Evolutionary conservation across 805 yeast genomes (phyloP).

Genomic region (Nakazawaea holstii): DNA sequence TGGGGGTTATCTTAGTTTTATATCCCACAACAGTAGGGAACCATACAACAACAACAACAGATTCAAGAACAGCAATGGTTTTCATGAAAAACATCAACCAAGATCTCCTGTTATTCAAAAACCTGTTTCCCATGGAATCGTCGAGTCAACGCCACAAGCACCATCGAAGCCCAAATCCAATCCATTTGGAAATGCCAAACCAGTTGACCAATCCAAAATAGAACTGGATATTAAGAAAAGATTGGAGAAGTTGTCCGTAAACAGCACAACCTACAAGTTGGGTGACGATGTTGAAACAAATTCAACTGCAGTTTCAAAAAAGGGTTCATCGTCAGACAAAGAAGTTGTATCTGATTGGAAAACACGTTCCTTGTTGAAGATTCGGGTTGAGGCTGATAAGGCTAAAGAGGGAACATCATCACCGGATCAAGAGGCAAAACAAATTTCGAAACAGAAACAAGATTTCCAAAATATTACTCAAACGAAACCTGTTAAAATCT

Average conservation of each 20-base stretch:
- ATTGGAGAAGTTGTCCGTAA: constrained; percentile 35
- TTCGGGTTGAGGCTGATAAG: neutral
- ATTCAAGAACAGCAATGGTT: neutral
- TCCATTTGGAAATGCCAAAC: constrained; percentile 83
- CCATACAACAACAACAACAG: neutral
- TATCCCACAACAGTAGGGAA: neutral
- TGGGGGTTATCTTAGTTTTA: neutral
- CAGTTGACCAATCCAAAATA: constrained; percentile 70
- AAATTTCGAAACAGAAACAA: neutral
- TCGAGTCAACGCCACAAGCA: neutral
- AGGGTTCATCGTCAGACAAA: neutral
- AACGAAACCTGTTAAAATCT: neutral
- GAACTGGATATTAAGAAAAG: constrained; percentile 57
- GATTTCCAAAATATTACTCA: neutral
- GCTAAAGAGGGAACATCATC: neutral
- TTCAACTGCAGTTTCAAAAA: neutral
- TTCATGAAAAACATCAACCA: neutral
- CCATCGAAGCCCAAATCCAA: constrained; percentile 38
- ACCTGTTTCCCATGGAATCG: too few relatives aligned
- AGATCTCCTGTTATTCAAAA: too few relatives aligned
- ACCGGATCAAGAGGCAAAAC: neutral
- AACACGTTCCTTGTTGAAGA: neutral
- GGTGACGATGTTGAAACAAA: constrained; percentile 14
- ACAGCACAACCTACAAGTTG: constrained; percentile 33
- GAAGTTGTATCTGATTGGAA: neutral